Conservation (phyloP, 73 alveolate genomes). For the Paramecium tetraurelia region DNA sequence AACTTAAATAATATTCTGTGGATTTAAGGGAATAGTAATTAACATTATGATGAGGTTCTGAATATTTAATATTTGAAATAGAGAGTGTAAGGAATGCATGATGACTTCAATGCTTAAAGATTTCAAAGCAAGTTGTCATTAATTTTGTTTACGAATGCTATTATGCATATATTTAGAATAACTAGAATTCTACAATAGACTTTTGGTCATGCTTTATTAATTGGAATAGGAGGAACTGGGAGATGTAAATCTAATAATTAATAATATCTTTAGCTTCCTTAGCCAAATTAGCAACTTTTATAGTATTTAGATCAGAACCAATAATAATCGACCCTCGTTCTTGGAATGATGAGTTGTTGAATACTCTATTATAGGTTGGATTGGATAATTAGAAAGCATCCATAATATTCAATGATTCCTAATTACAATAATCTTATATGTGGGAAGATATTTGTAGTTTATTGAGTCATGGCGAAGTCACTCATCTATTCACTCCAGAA, state of each 20-base stretch:
- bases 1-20: slow-evolving; percentile 68
- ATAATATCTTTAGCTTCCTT: slow-evolving; percentile 50
- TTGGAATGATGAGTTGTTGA: slow-evolving; percentile 1
- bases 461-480: slow-evolving; percentile 61
- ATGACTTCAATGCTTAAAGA: slow-evolving; percentile 74
- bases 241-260: slow-evolving; percentile 43
- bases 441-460: slow-evolving; percentile 63
- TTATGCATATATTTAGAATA: slow-evolving; percentile 75
- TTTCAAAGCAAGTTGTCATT: slow-evolving; percentile 65
- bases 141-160: slow-evolving; percentile 77
- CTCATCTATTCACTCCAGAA: slow-evolving; percentile 61
- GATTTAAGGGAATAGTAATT: slow-evolving; percentile 14
- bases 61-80: slow-evolving; percentile 58
- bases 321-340: not conserved
- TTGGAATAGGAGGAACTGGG: slow-evolving; percentile 88
- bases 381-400: not conserved
- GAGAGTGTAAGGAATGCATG: slow-evolving; percentile 49
- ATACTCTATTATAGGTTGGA: not conserved
- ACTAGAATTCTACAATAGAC: slow-evolving; percentile 76
- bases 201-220: slow-evolving; percentile 77
- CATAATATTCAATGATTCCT: not conserved
- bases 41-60: slow-evolving; percentile 47
- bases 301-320: slow-evolving; percentile 50
- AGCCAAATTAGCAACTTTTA: slow-evolving; percentile 67
- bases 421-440: not conserved